Percentiles rank a stretch among this genome's conserved stretches.
Evolutionary conservation across 345 rosid genomes (phyloP).

Genomic region (Syzygium aqueum): DNA sequence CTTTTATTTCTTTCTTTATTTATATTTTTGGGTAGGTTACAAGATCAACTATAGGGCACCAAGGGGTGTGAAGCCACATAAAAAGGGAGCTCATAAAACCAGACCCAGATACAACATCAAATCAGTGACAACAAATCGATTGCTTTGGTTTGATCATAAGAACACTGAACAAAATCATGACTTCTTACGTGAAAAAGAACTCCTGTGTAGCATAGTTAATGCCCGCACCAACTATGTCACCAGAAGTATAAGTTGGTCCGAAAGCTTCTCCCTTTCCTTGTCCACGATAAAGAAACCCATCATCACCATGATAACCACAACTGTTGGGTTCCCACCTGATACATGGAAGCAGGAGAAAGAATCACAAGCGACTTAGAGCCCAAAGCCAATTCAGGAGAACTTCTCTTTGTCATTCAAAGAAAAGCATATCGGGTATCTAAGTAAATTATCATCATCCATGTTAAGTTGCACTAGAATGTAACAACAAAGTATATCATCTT

Average conservation of each 20-base stretch:
- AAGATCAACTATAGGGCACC: background rate
- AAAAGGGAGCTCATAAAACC: background rate
- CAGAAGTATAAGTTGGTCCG: constrained; percentile 72
- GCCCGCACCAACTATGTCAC: constrained; percentile 89
- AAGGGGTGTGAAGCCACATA: background rate
- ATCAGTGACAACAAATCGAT: background rate
- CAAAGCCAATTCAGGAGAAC: background rate
- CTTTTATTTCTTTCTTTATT: background rate
- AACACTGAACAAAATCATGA: background rate
- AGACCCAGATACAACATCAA: background rate
- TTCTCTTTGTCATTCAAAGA: background rate
- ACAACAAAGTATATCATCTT: background rate
- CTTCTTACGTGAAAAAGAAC: constrained; percentile 92
- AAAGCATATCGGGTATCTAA: background rate
- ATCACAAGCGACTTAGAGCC: background rate
- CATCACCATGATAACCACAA: constrained; percentile 96
- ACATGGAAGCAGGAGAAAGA: background rate
- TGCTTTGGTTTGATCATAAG: background rate
- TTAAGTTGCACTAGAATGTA: background rate
- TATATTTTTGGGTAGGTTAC: background rate
- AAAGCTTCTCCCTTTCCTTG: constrained; percentile 68
- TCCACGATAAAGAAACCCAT: constrained; percentile 73
- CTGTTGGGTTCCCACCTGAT: constrained; percentile 93
- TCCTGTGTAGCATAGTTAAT: constrained; percentile 79
- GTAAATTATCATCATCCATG: background rate